Evolutionary conservation across 2,329 filamentous ascomycete species (phyloP).

Genomic region (Xylaria arbuscula): DNA sequence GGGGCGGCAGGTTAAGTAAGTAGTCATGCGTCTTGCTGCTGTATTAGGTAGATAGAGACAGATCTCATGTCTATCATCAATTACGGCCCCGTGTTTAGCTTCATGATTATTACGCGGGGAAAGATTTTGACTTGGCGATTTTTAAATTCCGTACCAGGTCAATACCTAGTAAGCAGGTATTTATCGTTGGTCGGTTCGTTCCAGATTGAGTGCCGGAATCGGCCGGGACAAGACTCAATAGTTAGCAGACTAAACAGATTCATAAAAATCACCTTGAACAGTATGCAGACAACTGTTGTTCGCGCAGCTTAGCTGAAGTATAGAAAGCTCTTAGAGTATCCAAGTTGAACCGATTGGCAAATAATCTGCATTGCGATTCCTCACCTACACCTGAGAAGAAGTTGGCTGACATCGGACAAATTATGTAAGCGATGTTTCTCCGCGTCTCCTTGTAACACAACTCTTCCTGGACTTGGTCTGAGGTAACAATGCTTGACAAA

Average conservation of each 20-base stretch:
- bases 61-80: not conserved
- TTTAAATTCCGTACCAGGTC: not conserved
- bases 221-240: not conserved
- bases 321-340: no score
- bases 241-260: not conserved
- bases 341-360: not conserved
- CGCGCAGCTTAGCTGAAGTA: no score
- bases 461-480: not conserved
- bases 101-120: constrained; percentile 11
- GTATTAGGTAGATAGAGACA: constrained; percentile 9
- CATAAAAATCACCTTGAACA: no score
- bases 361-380: not conserved
- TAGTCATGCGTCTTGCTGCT: not conserved
- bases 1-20: constrained; percentile 21
- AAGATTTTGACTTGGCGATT: not conserved
- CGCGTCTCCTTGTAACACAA: constrained; percentile 2
- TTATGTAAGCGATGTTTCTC: not conserved
- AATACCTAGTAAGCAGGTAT: no score
- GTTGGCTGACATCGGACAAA: not conserved
- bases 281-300: not conserved
- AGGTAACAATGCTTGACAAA: no score
- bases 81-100: not conserved
- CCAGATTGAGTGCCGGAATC: not conserved
- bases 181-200: no score
- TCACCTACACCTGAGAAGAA: not conserved